Conservation (phyloP, 495 filamentous ascomycete genomes). For the Articulospora tetracladia region DNA sequence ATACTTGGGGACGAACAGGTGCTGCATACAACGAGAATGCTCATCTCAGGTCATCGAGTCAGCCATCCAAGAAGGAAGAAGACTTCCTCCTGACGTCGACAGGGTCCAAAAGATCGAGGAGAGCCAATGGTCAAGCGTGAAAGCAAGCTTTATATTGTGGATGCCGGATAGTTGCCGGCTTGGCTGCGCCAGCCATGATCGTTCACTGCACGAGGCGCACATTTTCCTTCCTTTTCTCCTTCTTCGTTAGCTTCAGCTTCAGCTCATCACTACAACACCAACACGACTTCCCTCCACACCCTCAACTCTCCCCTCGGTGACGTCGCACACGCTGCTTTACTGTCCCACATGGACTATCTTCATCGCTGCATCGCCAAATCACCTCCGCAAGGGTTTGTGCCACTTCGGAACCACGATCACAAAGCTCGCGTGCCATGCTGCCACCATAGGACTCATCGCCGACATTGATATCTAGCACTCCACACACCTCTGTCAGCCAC, state of each 20-base stretch:
- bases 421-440: not conserved
- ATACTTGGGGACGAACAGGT: too few relatives aligned
- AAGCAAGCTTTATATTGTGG: not conserved
- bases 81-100: not conserved
- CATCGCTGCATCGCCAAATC: not conserved
- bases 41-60: not conserved
- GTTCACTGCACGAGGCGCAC: too few relatives aligned
- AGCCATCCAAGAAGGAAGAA: not conserved
- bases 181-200: not conserved
- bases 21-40: too few relatives aligned
- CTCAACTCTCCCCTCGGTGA: not conserved
- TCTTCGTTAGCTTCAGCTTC: not conserved
- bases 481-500: not conserved
- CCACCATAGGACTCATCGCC: not conserved
- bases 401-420: not conserved
- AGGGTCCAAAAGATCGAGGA: not conserved
- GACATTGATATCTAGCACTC: not conserved
- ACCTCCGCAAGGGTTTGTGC: not conserved
- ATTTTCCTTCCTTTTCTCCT: not conserved
- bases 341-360: too few relatives aligned
- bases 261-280: not conserved
- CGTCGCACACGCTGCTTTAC: not conserved
- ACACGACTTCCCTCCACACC: not conserved
- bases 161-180: not conserved
- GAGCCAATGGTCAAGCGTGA: not conserved